Evolutionary conservation across 169 alveolate species (phyloP).

Genomic region (Ichthyophthirius multifiliis): DNA sequence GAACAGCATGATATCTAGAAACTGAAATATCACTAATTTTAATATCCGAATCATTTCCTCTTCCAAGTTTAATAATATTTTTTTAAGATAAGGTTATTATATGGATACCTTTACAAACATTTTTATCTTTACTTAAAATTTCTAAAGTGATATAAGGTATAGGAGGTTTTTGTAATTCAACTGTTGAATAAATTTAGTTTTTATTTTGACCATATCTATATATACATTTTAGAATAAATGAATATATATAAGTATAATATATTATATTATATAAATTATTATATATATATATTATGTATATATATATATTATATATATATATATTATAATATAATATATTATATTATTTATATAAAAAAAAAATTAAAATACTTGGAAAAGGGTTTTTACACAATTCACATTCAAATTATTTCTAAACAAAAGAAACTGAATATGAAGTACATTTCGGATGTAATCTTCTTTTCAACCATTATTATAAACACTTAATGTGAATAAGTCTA

Average conservation of each 20-base stretch:
- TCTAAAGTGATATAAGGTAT: constrained; percentile 41
- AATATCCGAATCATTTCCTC: constrained; percentile 84
- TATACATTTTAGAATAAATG: not conserved
- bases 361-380: constrained; percentile 39
- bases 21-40: constrained; percentile 85
- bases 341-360: too few relatives aligned
- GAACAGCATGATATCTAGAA: constrained; percentile 49
- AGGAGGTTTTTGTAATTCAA: constrained; percentile 34
- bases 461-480: constrained; percentile 76
- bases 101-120: constrained; percentile 41
- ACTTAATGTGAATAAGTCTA: constrained; percentile 54
- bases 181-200: constrained; percentile 24
- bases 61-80: constrained; percentile 59
- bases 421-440: constrained; percentile 27
- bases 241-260: too few relatives aligned
- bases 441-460: constrained; percentile 30
- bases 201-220: constrained; percentile 12
- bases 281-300: too few relatives aligned
- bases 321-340: too few relatives aligned
- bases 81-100: constrained; percentile 40
- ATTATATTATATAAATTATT: too few relatives aligned
- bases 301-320: too few relatives aligned
- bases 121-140: constrained; percentile 38
- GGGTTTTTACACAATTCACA: constrained; percentile 63
- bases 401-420: constrained; percentile 57